Evolutionary conservation across 148 eudicot genomes (phyloP).

Genomic region (Polygonum maritimum): DNA sequence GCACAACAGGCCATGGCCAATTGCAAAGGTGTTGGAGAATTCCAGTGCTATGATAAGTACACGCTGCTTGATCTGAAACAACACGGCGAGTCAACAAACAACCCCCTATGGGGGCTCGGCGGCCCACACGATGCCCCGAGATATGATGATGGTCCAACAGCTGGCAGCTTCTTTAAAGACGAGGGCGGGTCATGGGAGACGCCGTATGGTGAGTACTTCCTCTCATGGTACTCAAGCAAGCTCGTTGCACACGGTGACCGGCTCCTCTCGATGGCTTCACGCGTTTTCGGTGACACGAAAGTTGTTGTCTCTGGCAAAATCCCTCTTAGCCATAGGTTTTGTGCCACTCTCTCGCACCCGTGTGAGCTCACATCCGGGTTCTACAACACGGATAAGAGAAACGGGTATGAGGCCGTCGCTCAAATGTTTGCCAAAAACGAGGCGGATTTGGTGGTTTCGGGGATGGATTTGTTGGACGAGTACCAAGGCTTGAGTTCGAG

Average conservation of each 20-base stretch:
- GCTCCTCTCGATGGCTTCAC: constrained; percentile 50
- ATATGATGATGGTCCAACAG: constrained; percentile 39
- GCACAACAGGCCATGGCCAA: constrained; percentile 28
- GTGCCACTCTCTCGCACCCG: constrained; percentile 58
- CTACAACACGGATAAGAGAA: constrained; percentile 56
- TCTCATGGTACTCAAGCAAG: constrained; percentile 76
- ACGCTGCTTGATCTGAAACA: constrained; percentile 56
- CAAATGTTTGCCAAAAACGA: constrained; percentile 48
- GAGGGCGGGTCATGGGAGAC: constrained; percentile 82
- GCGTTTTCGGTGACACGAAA: constrained; percentile 30
- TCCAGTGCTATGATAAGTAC: constrained; percentile 73
- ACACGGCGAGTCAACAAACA: constrained; percentile 43
- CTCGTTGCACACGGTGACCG: constrained; percentile 62
- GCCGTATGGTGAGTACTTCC: constrained; percentile 72
- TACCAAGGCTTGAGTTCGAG: constrained; percentile 37
- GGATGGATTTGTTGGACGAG: constrained; percentile 59
- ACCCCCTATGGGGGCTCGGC: constrained; percentile 73
- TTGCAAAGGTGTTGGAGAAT: constrained; percentile 60
- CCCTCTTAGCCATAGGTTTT: constrained; percentile 51
- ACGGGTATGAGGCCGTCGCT: constrained; percentile 57
- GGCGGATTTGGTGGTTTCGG: constrained; percentile 49
- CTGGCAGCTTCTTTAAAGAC: constrained; percentile 45
- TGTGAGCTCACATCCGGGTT: constrained; percentile 77
- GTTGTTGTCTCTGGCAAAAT: constrained; percentile 52
- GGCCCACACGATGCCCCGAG: constrained; percentile 86